Conservation (phyloP, 768 basidiomycete genomes). For the Phylloporus rhodoxanthus region DNA sequence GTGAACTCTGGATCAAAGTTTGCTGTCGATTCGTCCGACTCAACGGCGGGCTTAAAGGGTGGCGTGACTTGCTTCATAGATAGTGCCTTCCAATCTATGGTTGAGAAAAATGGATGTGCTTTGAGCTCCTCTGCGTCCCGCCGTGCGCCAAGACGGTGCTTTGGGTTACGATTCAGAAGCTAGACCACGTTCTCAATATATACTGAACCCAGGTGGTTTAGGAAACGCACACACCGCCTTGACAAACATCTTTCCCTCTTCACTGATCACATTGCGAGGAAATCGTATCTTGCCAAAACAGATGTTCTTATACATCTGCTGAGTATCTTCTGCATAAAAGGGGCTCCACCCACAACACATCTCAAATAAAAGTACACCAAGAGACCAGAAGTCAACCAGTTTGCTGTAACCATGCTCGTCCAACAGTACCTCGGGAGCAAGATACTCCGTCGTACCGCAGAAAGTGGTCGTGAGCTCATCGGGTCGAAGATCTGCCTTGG, state of each 20-base stretch:
- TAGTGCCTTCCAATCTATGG: slow-evolving; percentile 88
- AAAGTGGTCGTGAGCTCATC: slow-evolving; percentile 99
- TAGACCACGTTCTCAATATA: slow-evolving; percentile 31
- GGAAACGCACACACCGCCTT: slow-evolving; percentile 71
- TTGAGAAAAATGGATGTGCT: slow-evolving; percentile 89
- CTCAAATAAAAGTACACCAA: slow-evolving; percentile 94
- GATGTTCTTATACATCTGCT: slow-evolving; percentile 99
- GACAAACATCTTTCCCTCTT: slow-evolving; percentile 98
- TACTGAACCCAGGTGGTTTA: slow-evolving; percentile 6
- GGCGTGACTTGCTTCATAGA: slow-evolving; percentile 86
- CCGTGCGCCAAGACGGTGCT: slow-evolving; percentile 86
- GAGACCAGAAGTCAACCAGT: slow-evolving; percentile 96
- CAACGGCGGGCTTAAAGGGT: slow-evolving; percentile 96
- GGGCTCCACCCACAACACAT: slow-evolving; percentile 99
- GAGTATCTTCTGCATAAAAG: slow-evolving; percentile 98
- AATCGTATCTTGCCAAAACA: slow-evolving; percentile 99
- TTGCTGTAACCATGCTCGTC: slow-evolving; percentile 99
- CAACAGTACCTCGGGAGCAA: slow-evolving; percentile 96
- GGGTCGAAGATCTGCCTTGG: slow-evolving; percentile 88
- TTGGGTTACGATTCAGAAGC: slow-evolving; percentile 98
- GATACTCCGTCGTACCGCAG: slow-evolving; percentile 97
- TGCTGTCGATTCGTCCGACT: slow-evolving; percentile 95
- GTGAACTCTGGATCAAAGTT: slow-evolving; percentile 99
- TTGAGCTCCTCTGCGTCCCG: slow-evolving; percentile 92
- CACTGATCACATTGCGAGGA: slow-evolving; percentile 92